Base-by-base conservation (phyloP, 768 basidiomycete species). In the Cystobasidiopsis lactophilus region DNA sequence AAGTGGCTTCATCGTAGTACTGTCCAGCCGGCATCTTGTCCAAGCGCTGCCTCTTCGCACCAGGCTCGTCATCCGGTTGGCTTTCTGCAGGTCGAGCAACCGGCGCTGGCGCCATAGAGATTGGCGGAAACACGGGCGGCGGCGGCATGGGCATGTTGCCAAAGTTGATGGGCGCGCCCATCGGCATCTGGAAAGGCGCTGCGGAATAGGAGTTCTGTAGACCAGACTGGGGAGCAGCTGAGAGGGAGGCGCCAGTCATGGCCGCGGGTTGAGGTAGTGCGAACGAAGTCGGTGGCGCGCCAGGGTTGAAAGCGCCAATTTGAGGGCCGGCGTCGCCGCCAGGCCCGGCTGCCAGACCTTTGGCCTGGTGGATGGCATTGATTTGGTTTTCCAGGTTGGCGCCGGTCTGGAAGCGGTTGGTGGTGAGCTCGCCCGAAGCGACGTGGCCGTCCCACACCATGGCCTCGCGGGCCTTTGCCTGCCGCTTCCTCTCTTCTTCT, bases 361-460 rank as follows among this genome's bases (percentile, higher is more conserved):
- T 85, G 24, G 85, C 77, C 53, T 52, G 45, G 81, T 93, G 89
- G 54, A 96, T 86, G 45, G 88, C 85, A 40, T 85, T 85, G 65
- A 98, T 98, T 66, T 98, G 93, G 63, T 95, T 88, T 69, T 95
- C 86, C 65, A 96, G 79, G 65, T 86, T 89, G 71, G 84, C 86
- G 57, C 81, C 80, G 16, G 77, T 79, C 46, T 88, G 88, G 71
- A 80, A 98, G 64, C 85, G 85, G 73, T 88, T 83, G 63, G 88
- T 72, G 1, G 86, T 93, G 59, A 77, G 78, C 46, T 80, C 80
- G 69, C 89, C 95, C 40, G 85, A 82, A 40, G 85, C 82, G 1
- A 89, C 89, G 67, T 96, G 89, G 61, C 93, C 93, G 68, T 96
- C 93, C 93, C 93, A 98, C 46, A 95, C 84, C 59, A 85, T 82